Evolutionary conservation across 148 eudicot species (phyloP), one percentile per base, ranked within the genome.

Genomic region (Cornus kousa): DNA sequence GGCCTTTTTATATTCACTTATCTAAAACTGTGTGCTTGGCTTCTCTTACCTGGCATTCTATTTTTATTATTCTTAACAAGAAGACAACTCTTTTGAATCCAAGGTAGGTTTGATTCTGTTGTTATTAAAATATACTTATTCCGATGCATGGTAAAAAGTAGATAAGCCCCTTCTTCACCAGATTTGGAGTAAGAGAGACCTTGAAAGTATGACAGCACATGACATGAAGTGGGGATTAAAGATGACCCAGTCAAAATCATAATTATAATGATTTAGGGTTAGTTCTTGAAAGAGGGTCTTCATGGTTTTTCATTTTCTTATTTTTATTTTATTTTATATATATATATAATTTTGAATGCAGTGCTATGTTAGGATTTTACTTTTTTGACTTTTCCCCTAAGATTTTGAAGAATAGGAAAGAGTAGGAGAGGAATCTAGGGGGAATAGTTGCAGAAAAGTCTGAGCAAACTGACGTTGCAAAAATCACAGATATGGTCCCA

Each of bases 41-140:
- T 37, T 72, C 5, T 73, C 37, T 76, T 74, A 67, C 79, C 77
- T 83, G 59, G 59, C 59, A 11, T 16, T 53, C 66, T 70, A 64
- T 70, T 60, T 67, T 43, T 28, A 22, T 46, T 23, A 57, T 33
- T 37, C 5, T 19, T 73, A 68, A 67, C 9, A 77, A 43, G 20
- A 70, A 35, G 80, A 76, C 79, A 74, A n/a, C 76, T 80, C 80
- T 80, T 48, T 35, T 76, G 80, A 78, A 78, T 72, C 83, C 82
- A 76, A 80, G 73, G 80, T 71, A 71, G 72, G 78, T 13, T 76
- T 67, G 80, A 79, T 70, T 76, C 68, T 74, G 75, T 69, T 62
- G 13, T 35, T 1, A 46, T 79, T 62, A 78, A 82, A 74, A 35
- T 2, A 75, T 75, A 78, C 64, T 73, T 8, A 64, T 39, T 55